Percentiles rank a stretch among this genome's conserved stretches.
These are phyloP conservation scores for Penicillium chermesinum DNA, from an alignment of 495 filamentous ascomycete species.

Conservation along the genomic window DNA sequence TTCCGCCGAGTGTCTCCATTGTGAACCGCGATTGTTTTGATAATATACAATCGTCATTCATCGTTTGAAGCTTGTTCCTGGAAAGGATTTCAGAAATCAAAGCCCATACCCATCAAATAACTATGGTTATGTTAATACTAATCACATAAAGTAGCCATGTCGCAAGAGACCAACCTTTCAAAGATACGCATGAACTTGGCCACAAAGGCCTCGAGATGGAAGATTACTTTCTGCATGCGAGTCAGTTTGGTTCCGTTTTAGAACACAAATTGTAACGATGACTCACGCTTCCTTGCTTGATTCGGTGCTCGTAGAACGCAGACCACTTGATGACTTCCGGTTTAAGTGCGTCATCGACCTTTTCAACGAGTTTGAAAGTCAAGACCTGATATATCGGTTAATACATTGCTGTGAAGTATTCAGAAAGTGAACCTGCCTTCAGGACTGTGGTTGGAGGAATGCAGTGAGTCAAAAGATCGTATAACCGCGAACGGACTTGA, in stretches of 20 bases:
- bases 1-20: not conserved
- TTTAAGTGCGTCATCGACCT: constrained; percentile 83
- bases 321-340: constrained; percentile 91
- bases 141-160: not conserved
- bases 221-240: constrained; percentile 75
- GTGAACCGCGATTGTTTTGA: not conserved
- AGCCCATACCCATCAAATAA: constrained; percentile 88
- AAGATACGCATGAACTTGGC: constrained; percentile 96
- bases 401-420: not conserved
- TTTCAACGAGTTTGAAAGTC: constrained; percentile 83
- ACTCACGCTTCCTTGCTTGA: constrained; percentile 70
- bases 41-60: constrained; percentile 36
- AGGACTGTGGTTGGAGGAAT: constrained; percentile 90
- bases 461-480: constrained; percentile 93
- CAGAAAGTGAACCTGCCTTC: constrained; percentile 49
- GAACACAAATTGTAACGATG: not conserved
- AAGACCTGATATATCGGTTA: constrained; percentile 48
- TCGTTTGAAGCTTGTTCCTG: constrained; percentile 14
- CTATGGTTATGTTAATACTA: constrained; percentile 38
- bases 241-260: constrained; percentile 13
- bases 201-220: constrained; percentile 96
- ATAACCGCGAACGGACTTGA: constrained; percentile 83
- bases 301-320: constrained; percentile 93
- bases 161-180: constrained; percentile 55
- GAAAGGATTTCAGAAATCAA: constrained; percentile 32